phyloP scores from a whole-genome alignment of 148 eudicot species.

The Nepenthes gracilis region DNA sequence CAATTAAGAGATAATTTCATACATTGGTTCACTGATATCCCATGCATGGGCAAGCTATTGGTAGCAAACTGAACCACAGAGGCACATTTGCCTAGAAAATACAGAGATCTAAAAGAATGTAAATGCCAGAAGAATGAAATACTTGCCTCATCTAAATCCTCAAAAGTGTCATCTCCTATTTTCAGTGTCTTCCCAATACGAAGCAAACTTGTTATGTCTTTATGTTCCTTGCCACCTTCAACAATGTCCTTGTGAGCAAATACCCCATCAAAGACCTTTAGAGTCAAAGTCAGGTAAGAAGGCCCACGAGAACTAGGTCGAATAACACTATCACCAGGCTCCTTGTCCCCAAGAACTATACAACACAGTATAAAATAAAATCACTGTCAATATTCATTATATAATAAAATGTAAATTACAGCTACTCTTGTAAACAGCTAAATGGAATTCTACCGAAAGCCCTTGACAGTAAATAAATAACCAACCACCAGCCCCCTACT shows the following conservation, averaged over 20 bases:
- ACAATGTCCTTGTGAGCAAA: conserved; percentile 87
- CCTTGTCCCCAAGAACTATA: conserved; percentile 70
- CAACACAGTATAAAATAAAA: conserved; percentile 3
- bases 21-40: no score
- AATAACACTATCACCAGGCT: conserved; percentile 81
- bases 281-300: conserved; percentile 68
- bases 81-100: background rate
- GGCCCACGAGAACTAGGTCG: conserved; percentile 98
- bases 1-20: no score
- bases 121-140: background rate
- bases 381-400: background rate
- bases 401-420: background rate
- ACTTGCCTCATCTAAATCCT: conserved; percentile 92
- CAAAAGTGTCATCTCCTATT: conserved; percentile 87
- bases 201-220: conserved; percentile 87
- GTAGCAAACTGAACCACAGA: background rate
- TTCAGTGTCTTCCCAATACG: conserved; percentile 81
- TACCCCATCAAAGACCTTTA: conserved; percentile 82
- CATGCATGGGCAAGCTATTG: background rate
- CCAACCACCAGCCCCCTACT: no score
- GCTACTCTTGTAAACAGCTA: no score
- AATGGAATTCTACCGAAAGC: no score
- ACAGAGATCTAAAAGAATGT: background rate
- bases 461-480: no score
- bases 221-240: conserved; percentile 95